phyloP scores from a whole-genome alignment of 2,329 filamentous ascomycete species.

The Phyllosticta citrichinensis region DNA sequence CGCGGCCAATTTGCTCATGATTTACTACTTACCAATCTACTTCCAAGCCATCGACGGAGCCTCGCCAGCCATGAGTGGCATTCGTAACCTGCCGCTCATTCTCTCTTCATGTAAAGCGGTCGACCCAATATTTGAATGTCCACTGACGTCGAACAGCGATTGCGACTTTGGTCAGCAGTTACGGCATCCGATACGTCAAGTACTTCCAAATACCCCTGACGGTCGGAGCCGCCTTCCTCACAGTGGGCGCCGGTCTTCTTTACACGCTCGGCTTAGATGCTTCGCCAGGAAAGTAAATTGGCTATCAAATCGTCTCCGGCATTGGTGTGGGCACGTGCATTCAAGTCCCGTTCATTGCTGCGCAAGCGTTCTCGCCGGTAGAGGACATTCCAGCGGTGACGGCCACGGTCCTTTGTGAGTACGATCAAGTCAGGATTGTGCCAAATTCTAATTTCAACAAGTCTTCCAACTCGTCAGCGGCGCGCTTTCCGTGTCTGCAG shows the following conservation, averaged over 20 bases:
- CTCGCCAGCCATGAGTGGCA: conserved; percentile 28
- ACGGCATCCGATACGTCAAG: neutral
- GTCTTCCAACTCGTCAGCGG: conserved; percentile 57
- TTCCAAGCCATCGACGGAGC: conserved; percentile 36
- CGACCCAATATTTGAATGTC: neutral
- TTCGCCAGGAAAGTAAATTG: conserved; percentile 18
- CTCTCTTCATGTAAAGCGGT: neutral
- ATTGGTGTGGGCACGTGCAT: conserved; percentile 17
- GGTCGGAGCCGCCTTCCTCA: conserved; percentile 19
- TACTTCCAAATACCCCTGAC: conserved; percentile 14
- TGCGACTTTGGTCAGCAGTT: neutral
- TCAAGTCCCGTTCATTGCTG: conserved; percentile 13
- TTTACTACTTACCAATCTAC: conserved; percentile 31
- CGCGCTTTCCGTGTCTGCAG: conserved; percentile 54
- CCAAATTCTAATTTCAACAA: too few relatives aligned
- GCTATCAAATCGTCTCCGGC: conserved; percentile 20
- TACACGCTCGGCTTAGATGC: conserved; percentile 15
- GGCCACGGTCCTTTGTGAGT: conserved; percentile 33
- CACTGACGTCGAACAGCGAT: too few relatives aligned
- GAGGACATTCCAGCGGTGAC: conserved; percentile 11
- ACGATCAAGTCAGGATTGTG: too few relatives aligned
- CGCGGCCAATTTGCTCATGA: conserved; percentile 14
- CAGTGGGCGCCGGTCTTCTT: conserved; percentile 21
- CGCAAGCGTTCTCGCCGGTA: conserved; percentile 10
- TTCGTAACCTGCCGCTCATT: conserved; percentile 24